Conservation (phyloP, 768 basidiomycete genomes). For the Tephrocybe sp. region DNA sequence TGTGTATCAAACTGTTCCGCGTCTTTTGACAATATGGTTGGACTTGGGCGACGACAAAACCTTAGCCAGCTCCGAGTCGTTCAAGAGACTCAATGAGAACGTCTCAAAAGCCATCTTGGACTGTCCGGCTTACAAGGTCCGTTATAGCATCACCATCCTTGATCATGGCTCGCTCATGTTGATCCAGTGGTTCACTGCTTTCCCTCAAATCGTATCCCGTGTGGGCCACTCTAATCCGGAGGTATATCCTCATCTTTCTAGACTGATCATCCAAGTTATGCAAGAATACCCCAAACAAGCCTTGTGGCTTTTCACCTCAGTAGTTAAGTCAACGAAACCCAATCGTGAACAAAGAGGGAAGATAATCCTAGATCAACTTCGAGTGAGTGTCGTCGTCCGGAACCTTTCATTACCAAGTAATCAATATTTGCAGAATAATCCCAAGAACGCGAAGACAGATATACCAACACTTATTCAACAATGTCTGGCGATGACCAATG, state of each 20-base stretch:
- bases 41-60: conserved; percentile 73
- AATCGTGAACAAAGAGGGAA: conserved; percentile 62
- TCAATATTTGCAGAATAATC: conserved; percentile 38
- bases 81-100: conserved; percentile 54
- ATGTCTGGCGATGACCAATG: conserved; percentile 63
- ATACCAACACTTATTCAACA: conserved; percentile 53
- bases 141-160: conserved; percentile 8
- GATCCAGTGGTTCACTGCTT: conserved; percentile 88
- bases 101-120: conserved; percentile 56
- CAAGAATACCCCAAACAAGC: conserved; percentile 85
- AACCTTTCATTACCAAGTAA: not conserved
- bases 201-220: conserved; percentile 95
- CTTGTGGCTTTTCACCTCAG: conserved; percentile 89
- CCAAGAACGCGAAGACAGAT: conserved; percentile 37
- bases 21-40: conserved; percentile 92
- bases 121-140: conserved; percentile 80
- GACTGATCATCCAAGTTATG: conserved; percentile 74
- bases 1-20: conserved; percentile 93
- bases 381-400: conserved; percentile 37
- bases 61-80: conserved; percentile 34
- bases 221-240: conserved; percentile 71
- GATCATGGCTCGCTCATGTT: conserved; percentile 6
- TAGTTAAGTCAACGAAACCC: conserved; percentile 77
- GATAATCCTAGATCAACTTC: conserved; percentile 55
- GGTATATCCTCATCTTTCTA: conserved; percentile 59